These are phyloP conservation scores for Magnaporthiopsis incrustans DNA, from an alignment of 2,329 filamentous ascomycete species.

Conservation along the genomic window DNA sequence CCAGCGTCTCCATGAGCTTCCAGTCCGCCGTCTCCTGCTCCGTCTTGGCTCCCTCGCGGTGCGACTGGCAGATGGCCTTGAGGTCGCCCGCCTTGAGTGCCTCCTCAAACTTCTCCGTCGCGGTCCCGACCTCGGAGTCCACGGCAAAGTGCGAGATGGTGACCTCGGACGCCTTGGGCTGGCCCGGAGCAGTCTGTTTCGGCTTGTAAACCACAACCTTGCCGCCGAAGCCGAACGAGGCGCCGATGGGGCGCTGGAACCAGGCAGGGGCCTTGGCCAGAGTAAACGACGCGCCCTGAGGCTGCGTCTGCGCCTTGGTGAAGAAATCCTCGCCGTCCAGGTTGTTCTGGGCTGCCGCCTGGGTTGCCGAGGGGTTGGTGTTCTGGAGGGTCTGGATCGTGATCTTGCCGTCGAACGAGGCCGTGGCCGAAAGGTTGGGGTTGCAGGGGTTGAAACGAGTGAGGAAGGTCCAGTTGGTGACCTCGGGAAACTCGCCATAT, in stretches of 20 bases:
- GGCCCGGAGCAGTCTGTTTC: conserved; percentile 49
- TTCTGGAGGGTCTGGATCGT: conserved; percentile 90
- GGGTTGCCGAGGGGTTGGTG: conserved; percentile 69
- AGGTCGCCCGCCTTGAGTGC: conserved; percentile 73
- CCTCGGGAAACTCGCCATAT: conserved; percentile 89
- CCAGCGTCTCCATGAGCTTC: conserved; percentile 85
- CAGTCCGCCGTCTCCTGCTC: conserved; percentile 95
- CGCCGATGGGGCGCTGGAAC: conserved; percentile 77
- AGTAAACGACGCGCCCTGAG: conserved; percentile 84
- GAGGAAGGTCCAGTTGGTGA: conserved; percentile 99
- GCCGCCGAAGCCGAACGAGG: conserved; percentile 91
- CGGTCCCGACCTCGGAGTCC: conserved; percentile 74
- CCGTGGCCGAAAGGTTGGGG: conserved; percentile 84
- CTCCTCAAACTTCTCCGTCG: conserved; percentile 80
- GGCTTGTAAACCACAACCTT: conserved; percentile 73
- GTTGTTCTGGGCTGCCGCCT: conserved; percentile 57
- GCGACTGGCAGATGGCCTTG: conserved; percentile 67
- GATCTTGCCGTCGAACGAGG: conserved; percentile 96
- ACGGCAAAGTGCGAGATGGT: conserved; percentile 82
- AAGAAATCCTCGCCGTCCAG: conserved; percentile 96
- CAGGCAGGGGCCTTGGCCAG: conserved; percentile 80
- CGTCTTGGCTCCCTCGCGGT: conserved; percentile 64
- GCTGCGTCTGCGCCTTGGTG: conserved; percentile 82
- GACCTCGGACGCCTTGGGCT: conserved; percentile 65
- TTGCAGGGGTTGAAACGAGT: conserved; percentile 92